phyloP scores from a whole-genome alignment of 1,284 basidiomycete genomes.

The Malassezia brasiliensis region DNA sequence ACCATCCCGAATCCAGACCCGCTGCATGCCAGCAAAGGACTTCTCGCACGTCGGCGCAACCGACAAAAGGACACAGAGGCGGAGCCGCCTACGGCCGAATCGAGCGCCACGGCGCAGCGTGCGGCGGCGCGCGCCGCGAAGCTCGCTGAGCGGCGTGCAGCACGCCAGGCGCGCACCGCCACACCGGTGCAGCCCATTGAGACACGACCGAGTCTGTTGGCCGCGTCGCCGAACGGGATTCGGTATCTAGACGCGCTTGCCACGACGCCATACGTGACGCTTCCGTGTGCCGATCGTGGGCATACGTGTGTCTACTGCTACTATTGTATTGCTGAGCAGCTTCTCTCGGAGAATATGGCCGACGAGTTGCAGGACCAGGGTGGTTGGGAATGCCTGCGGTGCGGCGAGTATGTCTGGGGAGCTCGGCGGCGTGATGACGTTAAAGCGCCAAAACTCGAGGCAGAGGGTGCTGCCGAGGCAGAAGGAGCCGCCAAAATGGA shows the following conservation, averaged over 20 bases:
- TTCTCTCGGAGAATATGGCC: conserved; percentile 38
- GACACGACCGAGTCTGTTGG: conserved; percentile 10
- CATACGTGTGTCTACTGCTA: conserved; percentile 40
- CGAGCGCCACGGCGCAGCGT: neutral
- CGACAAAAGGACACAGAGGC: neutral
- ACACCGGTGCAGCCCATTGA: neutral
- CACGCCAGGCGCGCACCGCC: neutral
- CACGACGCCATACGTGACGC: conserved; percentile 35
- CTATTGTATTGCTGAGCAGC: conserved; percentile 35
- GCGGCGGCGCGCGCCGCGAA: neutral
- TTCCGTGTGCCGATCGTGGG: conserved; percentile 26
- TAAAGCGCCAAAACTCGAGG: too few relatives aligned
- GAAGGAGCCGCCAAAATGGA: too few relatives aligned
- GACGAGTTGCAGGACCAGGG: conserved; percentile 32
- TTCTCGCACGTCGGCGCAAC: neutral
- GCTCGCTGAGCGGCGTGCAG: conserved; percentile 3
- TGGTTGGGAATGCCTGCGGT: conserved; percentile 45
- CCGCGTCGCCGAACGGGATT: conserved; percentile 30
- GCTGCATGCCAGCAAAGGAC: conserved; percentile 20
- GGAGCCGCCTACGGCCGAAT: neutral
- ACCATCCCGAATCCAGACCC: conserved; percentile 22
- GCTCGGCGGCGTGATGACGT: conserved; percentile 1
- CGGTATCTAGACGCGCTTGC: conserved; percentile 34
- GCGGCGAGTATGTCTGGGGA: conserved; percentile 14
- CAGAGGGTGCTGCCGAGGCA: too few relatives aligned